Percentiles rank a stretch among this genome's conserved stretches.
These are phyloP conservation scores for Aspergillus funiculosus DNA, from an alignment of 495 filamentous ascomycete genomes.

Conservation along the genomic window DNA sequence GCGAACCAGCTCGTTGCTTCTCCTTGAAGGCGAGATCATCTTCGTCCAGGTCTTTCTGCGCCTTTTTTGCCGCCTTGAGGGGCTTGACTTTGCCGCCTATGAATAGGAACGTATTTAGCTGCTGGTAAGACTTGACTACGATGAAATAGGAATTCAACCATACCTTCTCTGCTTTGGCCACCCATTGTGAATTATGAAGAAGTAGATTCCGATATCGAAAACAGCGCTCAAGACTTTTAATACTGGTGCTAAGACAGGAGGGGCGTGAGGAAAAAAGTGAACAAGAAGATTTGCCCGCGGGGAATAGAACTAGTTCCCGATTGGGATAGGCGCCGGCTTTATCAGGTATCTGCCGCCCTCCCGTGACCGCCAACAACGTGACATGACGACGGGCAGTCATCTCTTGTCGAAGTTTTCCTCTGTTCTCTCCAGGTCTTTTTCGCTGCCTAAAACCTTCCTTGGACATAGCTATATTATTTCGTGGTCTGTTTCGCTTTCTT, in stretches of 20 bases:
- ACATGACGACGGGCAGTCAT: neutral
- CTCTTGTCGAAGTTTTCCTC: neutral
- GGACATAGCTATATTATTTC: no score
- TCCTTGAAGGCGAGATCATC: slow-evolving; percentile 69
- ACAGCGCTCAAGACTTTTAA: slow-evolving; percentile 8
- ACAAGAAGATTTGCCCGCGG: slow-evolving; percentile 12
- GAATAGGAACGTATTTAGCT: slow-evolving; percentile 4
- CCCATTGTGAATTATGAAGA: slow-evolving; percentile 47
- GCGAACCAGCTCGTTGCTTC: slow-evolving; percentile 67
- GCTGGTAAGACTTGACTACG: neutral
- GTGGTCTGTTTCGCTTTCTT: neutral
- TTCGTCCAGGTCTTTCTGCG: slow-evolving; percentile 66
- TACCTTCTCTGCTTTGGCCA: slow-evolving; percentile 64
- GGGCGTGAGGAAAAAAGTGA: slow-evolving; percentile 13
- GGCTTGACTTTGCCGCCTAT: slow-evolving; percentile 82
- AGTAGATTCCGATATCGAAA: neutral
- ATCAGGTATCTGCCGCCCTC: no score
- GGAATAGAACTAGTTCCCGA: slow-evolving; percentile 14
- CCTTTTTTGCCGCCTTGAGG: slow-evolving; percentile 75
- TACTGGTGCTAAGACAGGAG: slow-evolving; percentile 23
- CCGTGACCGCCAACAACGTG: slow-evolving; percentile 11
- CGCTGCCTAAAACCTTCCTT: no score
- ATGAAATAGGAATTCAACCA: neutral
- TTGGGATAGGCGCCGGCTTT: slow-evolving; percentile 20
- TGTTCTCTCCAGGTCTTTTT: neutral